Percentiles rank a stretch among this genome's conserved stretches.
Conservation (phyloP, 2,329 filamentous ascomycete species). For the Colletotrichum cordylinicola region DNA sequence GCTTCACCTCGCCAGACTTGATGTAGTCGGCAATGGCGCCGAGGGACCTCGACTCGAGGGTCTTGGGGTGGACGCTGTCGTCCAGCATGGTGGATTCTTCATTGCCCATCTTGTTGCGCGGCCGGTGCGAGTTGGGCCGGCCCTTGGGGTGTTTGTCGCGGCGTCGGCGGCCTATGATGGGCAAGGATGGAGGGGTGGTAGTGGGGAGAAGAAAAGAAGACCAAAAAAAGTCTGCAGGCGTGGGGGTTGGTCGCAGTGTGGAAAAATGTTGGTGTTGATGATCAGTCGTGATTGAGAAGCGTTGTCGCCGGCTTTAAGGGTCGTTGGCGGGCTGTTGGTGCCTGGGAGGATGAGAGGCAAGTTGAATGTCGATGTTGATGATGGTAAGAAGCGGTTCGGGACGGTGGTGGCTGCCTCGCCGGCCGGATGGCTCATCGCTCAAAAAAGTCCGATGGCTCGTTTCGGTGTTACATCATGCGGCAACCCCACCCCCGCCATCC, state of each 20-base stretch:
- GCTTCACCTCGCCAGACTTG: conserved; percentile 67
- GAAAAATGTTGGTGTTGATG: neutral
- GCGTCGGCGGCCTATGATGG: conserved; percentile 45
- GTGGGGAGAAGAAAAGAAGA: neutral
- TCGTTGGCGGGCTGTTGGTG: neutral
- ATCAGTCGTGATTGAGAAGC: neutral
- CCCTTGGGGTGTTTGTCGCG: conserved; percentile 39
- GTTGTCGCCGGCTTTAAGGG: too few relatives aligned
- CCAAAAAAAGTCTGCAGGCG: neutral
- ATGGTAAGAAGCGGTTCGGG: neutral
- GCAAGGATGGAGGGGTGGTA: neutral
- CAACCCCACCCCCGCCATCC: conserved; percentile 11
- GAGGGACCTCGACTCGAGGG: conserved; percentile 72
- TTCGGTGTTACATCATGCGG: conserved; percentile 19
- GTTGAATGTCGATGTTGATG: neutral
- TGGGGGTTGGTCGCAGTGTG: neutral
- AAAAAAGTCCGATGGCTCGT: conserved; percentile 6
- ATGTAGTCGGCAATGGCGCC: conserved; percentile 83
- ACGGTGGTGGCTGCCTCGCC: neutral
- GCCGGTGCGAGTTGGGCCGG: conserved; percentile 35
- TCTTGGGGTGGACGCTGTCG: conserved; percentile 67
- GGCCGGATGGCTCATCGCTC: neutral
- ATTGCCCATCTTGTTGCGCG: conserved; percentile 77
- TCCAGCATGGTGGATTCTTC: conserved; percentile 74
- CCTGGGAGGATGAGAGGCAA: neutral